Evolutionary conservation across 2,329 filamentous ascomycete genomes (phyloP).

Genomic region (Gaeumannomyces sp.): DNA sequence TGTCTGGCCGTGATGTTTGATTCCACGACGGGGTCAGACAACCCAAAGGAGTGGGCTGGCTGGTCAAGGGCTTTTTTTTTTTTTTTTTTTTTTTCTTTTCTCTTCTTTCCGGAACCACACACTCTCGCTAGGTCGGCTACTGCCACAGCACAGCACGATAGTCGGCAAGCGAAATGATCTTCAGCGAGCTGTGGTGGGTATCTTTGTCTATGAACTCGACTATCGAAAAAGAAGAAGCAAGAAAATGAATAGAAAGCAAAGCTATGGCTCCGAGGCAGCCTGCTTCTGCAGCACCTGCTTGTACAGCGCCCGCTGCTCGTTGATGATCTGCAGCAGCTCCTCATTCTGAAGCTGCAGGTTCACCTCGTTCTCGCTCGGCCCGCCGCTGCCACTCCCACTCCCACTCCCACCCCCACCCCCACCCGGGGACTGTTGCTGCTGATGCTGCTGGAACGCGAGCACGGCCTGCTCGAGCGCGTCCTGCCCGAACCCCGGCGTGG

Average conservation of each 20-base stretch:
- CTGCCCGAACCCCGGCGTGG: slow-evolving; percentile 39
- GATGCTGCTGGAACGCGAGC: slow-evolving; percentile 35
- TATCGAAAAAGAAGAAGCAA: slow-evolving; percentile 2
- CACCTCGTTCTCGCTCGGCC: not conserved
- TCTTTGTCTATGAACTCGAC: not conserved
- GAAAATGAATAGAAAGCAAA: not conserved
- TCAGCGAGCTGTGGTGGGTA: not conserved
- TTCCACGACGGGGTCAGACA: too few species aligned
- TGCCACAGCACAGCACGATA: too few species aligned
- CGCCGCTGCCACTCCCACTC: slow-evolving; percentile 14
- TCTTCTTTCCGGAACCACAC: not conserved
- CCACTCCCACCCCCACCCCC: too few species aligned
- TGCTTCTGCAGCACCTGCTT: slow-evolving; percentile 25
- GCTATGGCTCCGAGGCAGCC: slow-evolving; percentile 20
- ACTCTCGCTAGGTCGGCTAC: too few species aligned
- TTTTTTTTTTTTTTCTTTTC: not conserved
- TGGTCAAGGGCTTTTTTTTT: too few species aligned
- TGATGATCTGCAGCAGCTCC: slow-evolving; percentile 33
- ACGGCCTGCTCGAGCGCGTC: slow-evolving; percentile 45
- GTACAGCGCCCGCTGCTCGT: slow-evolving; percentile 30
- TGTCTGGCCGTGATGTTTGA: too few species aligned
- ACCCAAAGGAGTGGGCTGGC: not conserved
- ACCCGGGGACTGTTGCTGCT: slow-evolving; percentile 12
- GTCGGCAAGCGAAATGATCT: too few species aligned
- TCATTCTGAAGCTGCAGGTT: slow-evolving; percentile 29